Base-by-base conservation (phyloP, 345 rosid species). In the Zanthoxylum bungeanum region DNA sequence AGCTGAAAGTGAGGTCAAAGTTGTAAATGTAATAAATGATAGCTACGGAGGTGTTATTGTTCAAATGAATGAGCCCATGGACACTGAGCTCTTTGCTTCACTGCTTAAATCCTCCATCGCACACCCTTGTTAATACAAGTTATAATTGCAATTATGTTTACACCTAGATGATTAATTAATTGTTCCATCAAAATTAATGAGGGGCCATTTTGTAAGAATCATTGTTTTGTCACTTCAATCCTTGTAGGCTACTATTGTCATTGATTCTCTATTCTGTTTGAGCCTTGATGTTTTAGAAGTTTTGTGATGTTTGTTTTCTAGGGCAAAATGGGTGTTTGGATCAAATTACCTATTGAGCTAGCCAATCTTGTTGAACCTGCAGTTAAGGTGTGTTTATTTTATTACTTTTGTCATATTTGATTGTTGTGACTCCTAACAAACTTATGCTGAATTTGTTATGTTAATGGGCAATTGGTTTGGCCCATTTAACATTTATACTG, bases 251-350 rank as follows among this genome's bases (percentile, higher is more conserved):
- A n/a, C n/a, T n/a, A n/a, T n/a, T n/a, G n/a, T n/a, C n/a, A n/a
- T n/a, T n/a, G n/a, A 31, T 4, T 68, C 0, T 55, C 9, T 62
- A 58, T 56, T 50, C 42, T 42, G 9, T 60, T 0, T n/a, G n/a
- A n/a, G n/a, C n/a, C n/a, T n/a, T n/a, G n/a, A n/a, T n/a, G n/a
- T n/a, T n/a, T n/a, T n/a, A n/a, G n/a, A n/a, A n/a, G n/a, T n/a
- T n/a, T n/a, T n/a, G n/a, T n/a, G n/a, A n/a, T n/a, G n/a, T n/a
- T 40, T 22, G 24, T 16, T 19, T 30, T 51, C 5, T 21, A 60
- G 24, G 39, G 93, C 0, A 94, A 86, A 78, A 90, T 56, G 64
- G 98, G 97, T 49, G 88, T 92, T 33, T 94, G 98, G 98, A 90
- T 92, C 77, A 92, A 90, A 75, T 70, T 94, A 60, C 97, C 98